Percentiles rank a stretch among this genome's conserved stretches.
These are phyloP conservation scores for Aspergillus nomiae DNA, from an alignment of 2,329 filamentous ascomycete species.

Conservation along the genomic window DNA sequence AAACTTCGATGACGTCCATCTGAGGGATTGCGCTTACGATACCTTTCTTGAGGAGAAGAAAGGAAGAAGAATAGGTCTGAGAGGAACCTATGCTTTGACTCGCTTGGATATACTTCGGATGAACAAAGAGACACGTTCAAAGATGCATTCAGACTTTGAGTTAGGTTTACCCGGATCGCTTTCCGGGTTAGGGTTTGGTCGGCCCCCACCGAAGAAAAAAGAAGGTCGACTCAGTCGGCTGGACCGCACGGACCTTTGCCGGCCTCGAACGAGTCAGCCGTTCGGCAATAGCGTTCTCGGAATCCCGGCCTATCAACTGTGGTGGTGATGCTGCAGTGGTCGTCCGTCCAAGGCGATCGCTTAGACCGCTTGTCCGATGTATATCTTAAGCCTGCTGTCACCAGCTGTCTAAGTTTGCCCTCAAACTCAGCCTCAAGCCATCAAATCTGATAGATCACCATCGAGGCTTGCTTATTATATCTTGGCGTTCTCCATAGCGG, in stretches of 20 bases:
- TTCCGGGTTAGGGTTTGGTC: not conserved
- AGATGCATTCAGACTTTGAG: not conserved
- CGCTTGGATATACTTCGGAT: not conserved
- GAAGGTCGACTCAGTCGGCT: not conserved
- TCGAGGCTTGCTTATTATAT: not conserved
- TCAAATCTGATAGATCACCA: not conserved
- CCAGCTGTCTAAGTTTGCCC: not conserved
- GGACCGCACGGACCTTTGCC: not conserved
- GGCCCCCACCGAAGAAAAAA: not conserved
- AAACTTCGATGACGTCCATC: not conserved
- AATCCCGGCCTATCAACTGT: not conserved
- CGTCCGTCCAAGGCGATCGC: not conserved
- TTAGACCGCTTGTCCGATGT: not conserved
- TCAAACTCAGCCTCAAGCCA: not conserved
- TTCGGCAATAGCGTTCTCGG: not conserved
- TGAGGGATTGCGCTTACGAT: too few species aligned
- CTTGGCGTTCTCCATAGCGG: constrained; percentile 3
- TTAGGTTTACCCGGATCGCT: not conserved
- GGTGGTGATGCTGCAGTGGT: not conserved
- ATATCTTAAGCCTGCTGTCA: not conserved
- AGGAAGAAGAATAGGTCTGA: too few species aligned
- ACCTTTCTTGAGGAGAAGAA: too few species aligned
- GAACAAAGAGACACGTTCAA: not conserved
- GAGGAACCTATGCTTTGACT: too few species aligned
- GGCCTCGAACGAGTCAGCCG: not conserved